Evolutionary conservation across 257 asterid species (phyloP), one percentile per base, ranked within the genome.

Genomic region (Scutellaria minor): DNA sequence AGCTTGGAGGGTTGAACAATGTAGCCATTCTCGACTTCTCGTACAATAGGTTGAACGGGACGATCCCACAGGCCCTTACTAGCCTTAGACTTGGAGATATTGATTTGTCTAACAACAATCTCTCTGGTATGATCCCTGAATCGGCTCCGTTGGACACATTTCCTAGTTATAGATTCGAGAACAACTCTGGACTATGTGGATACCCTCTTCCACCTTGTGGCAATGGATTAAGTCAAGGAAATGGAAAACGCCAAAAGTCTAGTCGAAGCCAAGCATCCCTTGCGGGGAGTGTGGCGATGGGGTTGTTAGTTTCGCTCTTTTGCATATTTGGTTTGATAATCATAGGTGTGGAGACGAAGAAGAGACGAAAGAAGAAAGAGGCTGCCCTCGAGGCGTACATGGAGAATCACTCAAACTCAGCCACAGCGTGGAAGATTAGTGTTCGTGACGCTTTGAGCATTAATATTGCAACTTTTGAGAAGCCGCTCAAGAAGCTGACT

Each of bases 111-210:
- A 93, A 93, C 75, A 93, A 91, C 66, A 72, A 89, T 61, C 87
- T 93, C 8, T 78, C 92, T 1, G 98, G 97, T n/a, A 31, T 7
- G 79, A 93, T 93, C 24, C 98, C 98, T 1, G 88, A 87, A 55
- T 85, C 92, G 1, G 92, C 90, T 42, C 96, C 95, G 7, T 84
- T 93, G 3, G 94, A 86, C 55, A 93, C 98, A 1, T 89, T 93
- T 77, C 91, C 91, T 0, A 96, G 82, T 18, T 72, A 70, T 41
- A 66, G 86, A 64, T 93, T 90, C 52, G 83, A 78, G 2, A 93
- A 93, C 62, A 93, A 86, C 53, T 83, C 96, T 0, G 97, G 96
- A 7, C 96, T 93, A 14, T 93, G 98, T 68, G 98, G 97, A 2
- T 86, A 82, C 83, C 98, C 98, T 63, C 90, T 93, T 5, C 82